Conservation (phyloP, 352 stramenopile genomes). For the Globisporangium iwayamae region DNA sequence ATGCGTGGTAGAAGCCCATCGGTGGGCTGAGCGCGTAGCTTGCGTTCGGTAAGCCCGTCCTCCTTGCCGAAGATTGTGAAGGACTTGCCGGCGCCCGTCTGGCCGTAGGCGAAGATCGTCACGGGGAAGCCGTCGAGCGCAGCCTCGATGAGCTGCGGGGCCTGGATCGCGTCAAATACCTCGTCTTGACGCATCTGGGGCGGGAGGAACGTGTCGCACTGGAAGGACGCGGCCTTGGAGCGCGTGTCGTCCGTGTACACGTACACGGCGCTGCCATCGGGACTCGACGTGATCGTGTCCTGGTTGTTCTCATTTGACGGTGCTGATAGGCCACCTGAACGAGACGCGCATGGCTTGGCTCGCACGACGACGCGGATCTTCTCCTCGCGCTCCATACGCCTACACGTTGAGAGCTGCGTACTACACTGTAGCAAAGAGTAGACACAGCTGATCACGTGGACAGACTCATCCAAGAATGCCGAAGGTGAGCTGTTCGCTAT, state of each 20-base stretch:
- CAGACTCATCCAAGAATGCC: background rate
- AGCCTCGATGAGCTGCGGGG: conserved; percentile 40
- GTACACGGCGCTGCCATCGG: conserved; percentile 37
- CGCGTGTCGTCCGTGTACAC: conserved; percentile 36
- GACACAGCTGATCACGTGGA: no score
- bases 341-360: conserved; percentile 30
- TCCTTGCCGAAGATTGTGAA: conserved; percentile 76
- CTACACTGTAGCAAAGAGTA: background rate
- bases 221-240: conserved; percentile 49
- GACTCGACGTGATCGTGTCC: conserved; percentile 32
- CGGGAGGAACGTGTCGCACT: conserved; percentile 54
- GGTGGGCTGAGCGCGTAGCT: conserved; percentile 21
- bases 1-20: conserved; percentile 58
- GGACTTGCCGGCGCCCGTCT: conserved; percentile 71
- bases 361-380: conserved; percentile 67
- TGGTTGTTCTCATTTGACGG: background rate
- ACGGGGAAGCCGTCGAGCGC: conserved; percentile 64
- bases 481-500: background rate
- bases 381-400: conserved; percentile 53
- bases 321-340: background rate
- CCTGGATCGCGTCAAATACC: conserved; percentile 48
- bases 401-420: background rate
- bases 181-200: conserved; percentile 36
- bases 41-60: conserved; percentile 28
- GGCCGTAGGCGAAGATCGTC: conserved; percentile 74